A percentile compares a stretch with the other conserved stretches of the same genome.
These are phyloP conservation scores for Torulaspora franciscae DNA, from an alignment of 805 yeast species.

Conservation along the genomic window DNA sequence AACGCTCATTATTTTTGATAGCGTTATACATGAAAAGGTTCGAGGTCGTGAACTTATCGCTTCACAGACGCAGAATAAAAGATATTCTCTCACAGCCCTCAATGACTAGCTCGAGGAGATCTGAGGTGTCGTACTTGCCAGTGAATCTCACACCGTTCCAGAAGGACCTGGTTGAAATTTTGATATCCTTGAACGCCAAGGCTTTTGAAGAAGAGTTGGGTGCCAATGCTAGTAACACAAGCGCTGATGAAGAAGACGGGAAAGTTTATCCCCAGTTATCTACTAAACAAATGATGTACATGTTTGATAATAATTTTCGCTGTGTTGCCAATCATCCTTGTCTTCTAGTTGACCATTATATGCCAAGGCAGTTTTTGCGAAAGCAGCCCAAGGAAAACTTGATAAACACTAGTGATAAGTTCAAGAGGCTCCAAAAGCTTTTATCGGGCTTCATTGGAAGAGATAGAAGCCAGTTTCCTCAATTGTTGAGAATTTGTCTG, in stretches of 20 bases:
- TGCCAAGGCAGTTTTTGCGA: constrained; percentile 62
- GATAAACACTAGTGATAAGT: constrained; percentile 54
- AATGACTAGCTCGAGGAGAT: not conserved
- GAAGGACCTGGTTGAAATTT: constrained; percentile 40
- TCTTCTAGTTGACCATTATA: constrained; percentile 68
- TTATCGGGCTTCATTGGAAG: constrained; percentile 24
- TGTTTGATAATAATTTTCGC: constrained; percentile 39
- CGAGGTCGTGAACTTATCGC: not conserved
- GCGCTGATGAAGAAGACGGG: constrained; percentile 2
- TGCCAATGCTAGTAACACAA: constrained; percentile 1
- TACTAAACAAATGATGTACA: constrained; percentile 34
- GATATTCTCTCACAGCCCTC: no score
- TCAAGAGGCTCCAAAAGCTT: constrained; percentile 48
- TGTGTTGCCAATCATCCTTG: constrained; percentile 63
- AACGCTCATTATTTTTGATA: not conserved
- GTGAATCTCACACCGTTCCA: constrained; percentile 43
- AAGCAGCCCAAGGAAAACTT: constrained; percentile 60
- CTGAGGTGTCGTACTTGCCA: constrained; percentile 34
- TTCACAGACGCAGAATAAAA: no score
- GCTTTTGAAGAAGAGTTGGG: constrained; percentile 27
- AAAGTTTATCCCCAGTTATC: constrained; percentile 33
- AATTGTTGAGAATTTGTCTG: constrained; percentile 35
- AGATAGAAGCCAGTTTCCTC: constrained; percentile 13
- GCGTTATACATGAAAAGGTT: not conserved
- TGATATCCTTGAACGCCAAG: constrained; percentile 41